Base-by-base conservation (phyloP, 176 grass and related monocot species). In the Elymus sibiricus region DNA sequence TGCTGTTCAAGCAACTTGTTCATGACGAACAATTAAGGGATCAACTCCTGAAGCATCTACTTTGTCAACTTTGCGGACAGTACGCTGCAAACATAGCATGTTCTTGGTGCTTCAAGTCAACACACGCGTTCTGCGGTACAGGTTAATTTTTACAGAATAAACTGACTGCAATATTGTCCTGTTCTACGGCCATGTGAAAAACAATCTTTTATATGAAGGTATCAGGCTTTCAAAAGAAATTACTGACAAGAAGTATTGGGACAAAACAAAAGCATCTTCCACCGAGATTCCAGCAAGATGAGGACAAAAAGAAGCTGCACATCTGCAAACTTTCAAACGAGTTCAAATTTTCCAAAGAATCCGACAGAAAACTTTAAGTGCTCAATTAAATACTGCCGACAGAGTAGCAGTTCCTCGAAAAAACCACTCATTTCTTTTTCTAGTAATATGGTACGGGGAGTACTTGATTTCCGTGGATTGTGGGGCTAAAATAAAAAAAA, bases 41-140 rank as follows among this genome's bases (percentile, higher is more conserved):
- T 1, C 43, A 22, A 19, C 65, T 38, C 17, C 73, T 22, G 43
- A 68, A 38, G 70, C 17, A 46, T 53, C 43, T 47, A 64, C 1
- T 6, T 31, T 35, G 85, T 88, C 89, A 85, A 43, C 77, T 62
- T 49, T 26, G 60, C 67, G 35, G 56, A 21, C 58, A 21, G 46
- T 14, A 6, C 27, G 75, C 80, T 39, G 85, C 68, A 74, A 39
- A 11, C 7, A 69, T 39, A 40, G 24, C 85, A 87, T 69, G 85
- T 67, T 84, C 39, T 67, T 49, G 46, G 44, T 29, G 58, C 67
- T 75, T 11, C 21, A 71, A 80, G 89, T 84, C 85, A 91, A 84
- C 60, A 5, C 31, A 53, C 49, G 49, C 49, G 60, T 39, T 76
- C 38, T 4, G 12, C 34, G 0, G 46, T 35, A 69, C 2, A 74